Conservation (phyloP, 2,329 filamentous ascomycete genomes). For the Colletotrichum orchidophilum region DNA sequence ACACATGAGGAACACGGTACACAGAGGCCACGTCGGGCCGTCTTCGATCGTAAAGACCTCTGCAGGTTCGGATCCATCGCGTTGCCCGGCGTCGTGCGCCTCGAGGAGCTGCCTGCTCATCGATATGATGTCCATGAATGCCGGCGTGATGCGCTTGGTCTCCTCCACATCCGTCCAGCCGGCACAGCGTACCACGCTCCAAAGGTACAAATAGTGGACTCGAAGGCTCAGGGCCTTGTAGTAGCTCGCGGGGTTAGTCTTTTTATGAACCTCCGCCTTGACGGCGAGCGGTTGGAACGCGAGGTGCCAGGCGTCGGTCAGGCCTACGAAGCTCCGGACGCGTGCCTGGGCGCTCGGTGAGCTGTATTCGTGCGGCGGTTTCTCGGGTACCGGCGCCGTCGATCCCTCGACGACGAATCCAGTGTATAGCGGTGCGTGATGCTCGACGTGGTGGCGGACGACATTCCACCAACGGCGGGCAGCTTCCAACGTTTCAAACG, state of each 20-base stretch:
- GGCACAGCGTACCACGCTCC: slow-evolving; percentile 1
- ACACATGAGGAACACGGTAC: slow-evolving; percentile 51
- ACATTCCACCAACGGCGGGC: slow-evolving; percentile 18
- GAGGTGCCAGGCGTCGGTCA: slow-evolving; percentile 5
- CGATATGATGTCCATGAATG: neutral
- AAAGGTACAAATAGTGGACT: slow-evolving; percentile 17
- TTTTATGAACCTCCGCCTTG: neutral
- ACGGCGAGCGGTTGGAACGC: slow-evolving; percentile 7
- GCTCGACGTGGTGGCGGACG: slow-evolving; percentile 7
- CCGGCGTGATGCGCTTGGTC: neutral
- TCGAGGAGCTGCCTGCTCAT: slow-evolving; percentile 8
- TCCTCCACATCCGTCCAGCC: slow-evolving; percentile 13
- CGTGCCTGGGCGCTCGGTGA: neutral
- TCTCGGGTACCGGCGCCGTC: neutral
- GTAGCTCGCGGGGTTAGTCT: neutral
- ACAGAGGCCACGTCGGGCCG: slow-evolving; percentile 47
- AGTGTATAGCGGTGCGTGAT: slow-evolving; percentile 4
- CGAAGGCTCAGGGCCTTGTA: slow-evolving; percentile 3
- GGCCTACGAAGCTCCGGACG: neutral
- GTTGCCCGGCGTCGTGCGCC: neutral
- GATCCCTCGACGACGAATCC: slow-evolving; percentile 13
- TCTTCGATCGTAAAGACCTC: slow-evolving; percentile 16
- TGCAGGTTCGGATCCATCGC: neutral
- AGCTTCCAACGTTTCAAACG: slow-evolving; percentile 3
- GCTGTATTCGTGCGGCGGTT: neutral